Base-by-base conservation (phyloP, 2,329 filamentous ascomycete genomes). In the Penicillium brasilianum region DNA sequence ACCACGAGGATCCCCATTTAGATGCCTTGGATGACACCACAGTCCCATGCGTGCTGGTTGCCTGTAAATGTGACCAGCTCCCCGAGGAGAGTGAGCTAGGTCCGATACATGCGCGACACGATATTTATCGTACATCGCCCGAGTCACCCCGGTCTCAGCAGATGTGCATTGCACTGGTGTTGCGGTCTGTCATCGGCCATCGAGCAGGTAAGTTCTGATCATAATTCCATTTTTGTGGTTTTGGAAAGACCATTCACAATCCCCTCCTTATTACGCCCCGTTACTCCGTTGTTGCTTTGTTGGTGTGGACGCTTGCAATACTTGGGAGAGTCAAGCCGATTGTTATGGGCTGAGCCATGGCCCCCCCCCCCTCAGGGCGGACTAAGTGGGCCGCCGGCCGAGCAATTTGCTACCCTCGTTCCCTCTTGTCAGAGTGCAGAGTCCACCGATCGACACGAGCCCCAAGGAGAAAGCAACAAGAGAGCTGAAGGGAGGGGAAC, bases 11-110 rank as follows among this genome's bases (percentile, higher is more conserved):
- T 44, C 44, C 18, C 32, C 8, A 41, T 67, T 70, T 75, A 96
- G 93, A 87, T 79, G 88, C 89, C 44, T 83, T 96, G 55, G 85
- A 87, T 60, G 90, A 89, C 69, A 88, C 90, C 18, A 84, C 85
- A 25, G 79, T 96, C 41, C 92, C 93, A 9, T 90, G 90, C 56
- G 84, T 94, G 64, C 85, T 97, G 44, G 91, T 96, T 55, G 92
- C 92, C 58, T 94, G 89, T 76, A 97, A 97, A 82, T 96, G 92
- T 81, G 94, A 97, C 76, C 86, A 88, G 54, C 88, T 89, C 51
- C 86, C 89, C 64, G 84, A 86, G 60, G 81, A 87, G 61, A 88
- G 90, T 71, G 85, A 92, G 72, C 83, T 96, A 58, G 88, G 94
- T 71, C 85, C 89, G 14, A 83, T 87, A 85, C 85, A 89, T 61